Conservation (phyloP, 495 filamentous ascomycete species). For the Trichoderma erinaceum region DNA sequence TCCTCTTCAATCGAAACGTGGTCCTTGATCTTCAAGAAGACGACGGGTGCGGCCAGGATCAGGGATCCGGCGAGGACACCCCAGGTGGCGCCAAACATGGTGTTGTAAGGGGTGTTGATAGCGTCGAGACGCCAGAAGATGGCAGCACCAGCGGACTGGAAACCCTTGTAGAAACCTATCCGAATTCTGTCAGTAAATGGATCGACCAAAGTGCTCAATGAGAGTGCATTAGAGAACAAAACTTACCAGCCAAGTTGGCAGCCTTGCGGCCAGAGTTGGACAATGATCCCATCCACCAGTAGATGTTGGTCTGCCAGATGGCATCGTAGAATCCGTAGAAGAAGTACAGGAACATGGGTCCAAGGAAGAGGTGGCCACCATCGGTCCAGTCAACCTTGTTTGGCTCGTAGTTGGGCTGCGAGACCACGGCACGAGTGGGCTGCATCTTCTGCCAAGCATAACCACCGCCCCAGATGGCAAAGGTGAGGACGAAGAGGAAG, state of each 20-base stretch:
- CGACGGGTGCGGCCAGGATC: conserved; percentile 68
- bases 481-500: conserved; percentile 64
- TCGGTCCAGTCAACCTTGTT: conserved; percentile 58
- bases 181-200: neutral
- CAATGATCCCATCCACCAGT: conserved; percentile 92
- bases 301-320: conserved; percentile 76
- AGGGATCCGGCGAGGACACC: conserved; percentile 65
- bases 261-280: conserved; percentile 87
- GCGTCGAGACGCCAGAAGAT: conserved; percentile 77
- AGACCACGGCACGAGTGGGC: conserved; percentile 43
- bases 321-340: conserved; percentile 92
- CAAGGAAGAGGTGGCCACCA: conserved; percentile 53
- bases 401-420: conserved; percentile 23
- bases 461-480: conserved; percentile 83
- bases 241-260: conserved; percentile 80
- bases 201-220: too few species aligned
- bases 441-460: conserved; percentile 67
- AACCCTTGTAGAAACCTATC: conserved; percentile 36
- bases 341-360: conserved; percentile 86
- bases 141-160: conserved; percentile 84
- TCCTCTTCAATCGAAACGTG: conserved; percentile 67
- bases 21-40: conserved; percentile 73
- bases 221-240: neutral
- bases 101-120: conserved; percentile 54
- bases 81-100: conserved; percentile 56